These are phyloP conservation scores for Leishmania turanica DNA, from an alignment of 208 protist species.

Conservation along the genomic window DNA sequence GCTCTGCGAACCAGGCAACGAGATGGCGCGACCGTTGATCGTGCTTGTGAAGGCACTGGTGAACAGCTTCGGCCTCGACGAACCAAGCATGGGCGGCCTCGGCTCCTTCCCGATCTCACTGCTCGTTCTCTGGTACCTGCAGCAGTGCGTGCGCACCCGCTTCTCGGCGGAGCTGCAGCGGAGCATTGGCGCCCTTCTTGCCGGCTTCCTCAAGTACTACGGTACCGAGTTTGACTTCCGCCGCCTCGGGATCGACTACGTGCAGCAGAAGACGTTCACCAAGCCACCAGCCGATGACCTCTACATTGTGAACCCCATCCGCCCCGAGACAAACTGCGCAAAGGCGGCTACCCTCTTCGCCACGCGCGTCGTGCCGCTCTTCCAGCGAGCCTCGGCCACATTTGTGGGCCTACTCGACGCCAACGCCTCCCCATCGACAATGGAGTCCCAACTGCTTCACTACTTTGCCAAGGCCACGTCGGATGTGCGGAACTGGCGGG, in stretches of 20 bases:
- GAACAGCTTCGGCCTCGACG: constrained; percentile 54
- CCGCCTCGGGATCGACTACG: constrained; percentile 66
- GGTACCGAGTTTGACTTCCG: constrained; percentile 62
- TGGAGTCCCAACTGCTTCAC: constrained; percentile 26
- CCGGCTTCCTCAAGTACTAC: constrained; percentile 84
- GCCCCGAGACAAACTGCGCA: constrained; percentile 64
- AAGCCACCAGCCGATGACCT: constrained; percentile 54
- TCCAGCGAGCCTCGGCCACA: constrained; percentile 39
- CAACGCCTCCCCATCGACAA: constrained; percentile 8
- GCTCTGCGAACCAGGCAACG: constrained; percentile 61
- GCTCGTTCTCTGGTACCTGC: constrained; percentile 83
- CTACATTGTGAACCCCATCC: constrained; percentile 76
- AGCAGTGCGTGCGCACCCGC: constrained; percentile 38
- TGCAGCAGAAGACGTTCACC: constrained; percentile 42
- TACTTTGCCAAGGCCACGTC: constrained; percentile 15
- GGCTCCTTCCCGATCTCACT: constrained; percentile 85
- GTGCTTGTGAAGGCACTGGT: constrained; percentile 80
- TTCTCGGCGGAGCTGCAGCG: constrained; percentile 42
- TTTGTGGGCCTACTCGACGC: constrained; percentile 45
- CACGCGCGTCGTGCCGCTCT: constrained; percentile 51
- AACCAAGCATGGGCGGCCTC: constrained; percentile 81
- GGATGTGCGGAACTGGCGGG: constrained; percentile 15
- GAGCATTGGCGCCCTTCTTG: constrained; percentile 60
- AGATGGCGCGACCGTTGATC: constrained; percentile 72
- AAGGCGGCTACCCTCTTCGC: constrained; percentile 59